Evolutionary conservation across 768 basidiomycete genomes (phyloP), one percentile per base, ranked within the genome.

Genomic region (Russula lepida): DNA sequence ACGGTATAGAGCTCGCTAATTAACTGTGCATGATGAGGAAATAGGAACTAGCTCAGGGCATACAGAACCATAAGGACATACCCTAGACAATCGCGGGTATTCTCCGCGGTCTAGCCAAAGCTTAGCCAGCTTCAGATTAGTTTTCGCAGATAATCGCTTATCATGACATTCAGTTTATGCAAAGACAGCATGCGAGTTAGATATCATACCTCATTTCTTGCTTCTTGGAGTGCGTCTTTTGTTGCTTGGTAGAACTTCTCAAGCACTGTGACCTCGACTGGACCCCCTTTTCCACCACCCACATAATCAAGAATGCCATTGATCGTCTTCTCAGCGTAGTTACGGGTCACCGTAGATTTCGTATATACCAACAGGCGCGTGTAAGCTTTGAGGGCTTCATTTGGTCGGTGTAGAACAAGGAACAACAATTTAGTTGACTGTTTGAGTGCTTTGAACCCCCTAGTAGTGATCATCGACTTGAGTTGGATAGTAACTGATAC

Each of bases 361-460:
- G 95, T 98, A 74, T 98, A 98, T 0, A 88, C 85, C 56, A 99
- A 77, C 5, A 99, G 81, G 66, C 87, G 82, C 21, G 77, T 86
- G 71, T 99, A 99, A 8, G 93, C 88, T 70, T 82, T 76, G 60
- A 98, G 75, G 0, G 97, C 97, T 54, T 95, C 89, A 49, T 81
- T 79, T 23, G 94, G 93, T 69, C 91, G 78, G 67, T 84, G 81
- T 28, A 94, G 79, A 25, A 75, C 77, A 54, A 95, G 80, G 72
- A 89, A 99, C 58, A 95, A 83, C 54, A 98, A 78, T 72, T 99
- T 99, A 19, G 95, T 98, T 54, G 89, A 91, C 69, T 99, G 97
- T 69, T 99, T 99, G 62, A 99, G 80, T 6, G 95, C 92, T 73
- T 99, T 99, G 83, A 99, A 99, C 2, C 95, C 97, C 95, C 95